Base-by-base conservation (phyloP, 495 filamentous ascomycete species). In the Aspergillus incahuasiensis region DNA sequence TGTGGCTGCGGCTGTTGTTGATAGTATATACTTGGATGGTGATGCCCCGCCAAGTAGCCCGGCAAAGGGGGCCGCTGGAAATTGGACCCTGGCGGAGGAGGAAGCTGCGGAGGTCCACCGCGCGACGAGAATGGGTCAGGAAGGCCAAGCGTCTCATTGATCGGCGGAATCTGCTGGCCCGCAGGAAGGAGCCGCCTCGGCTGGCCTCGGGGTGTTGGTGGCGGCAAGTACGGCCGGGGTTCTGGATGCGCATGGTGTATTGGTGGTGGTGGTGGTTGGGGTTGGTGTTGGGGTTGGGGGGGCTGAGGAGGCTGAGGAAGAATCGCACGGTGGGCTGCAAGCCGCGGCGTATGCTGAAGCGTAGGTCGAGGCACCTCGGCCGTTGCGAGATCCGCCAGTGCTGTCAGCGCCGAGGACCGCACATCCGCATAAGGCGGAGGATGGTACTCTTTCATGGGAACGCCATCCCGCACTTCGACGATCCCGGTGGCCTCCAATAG, bases 181-280 rank as follows among this genome's bases (percentile, higher is more conserved):
- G 72, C 71, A 15, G 73, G 73, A 16, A 74, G 68, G 16, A 76
- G 61, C 12, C 68, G 73, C n/a, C 71, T 68, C 8, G 67, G 71
- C 49, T 69, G 68, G 39, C 70, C 60, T 21, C 57, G 54, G 2
- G 73, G 71, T 5, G 68, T 69, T 7, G 69, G 73, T 13, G 73
- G 73, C 11, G 74, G 65, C 24, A 76, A 66, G 54, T 71, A 76
- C 0, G 67, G 62, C 22, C 73, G 69, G 11, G 71, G 73, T 39
- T 75, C 71, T 8, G 68, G 67, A 12, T 71, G 70, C 3, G 69
- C 66, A 52, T 71, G 69, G 25, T 50, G 48, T n/a, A 50, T 50
- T 21, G 57, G 46, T 35, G 65, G 51, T 21, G 57, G 54, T 18
- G 34, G 53, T 21, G 32, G 32, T 30, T 30, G 28, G 12, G 32